phyloP scores from a whole-genome alignment of 2,329 filamentous ascomycete species.

The Thelonectria discophora region DNA sequence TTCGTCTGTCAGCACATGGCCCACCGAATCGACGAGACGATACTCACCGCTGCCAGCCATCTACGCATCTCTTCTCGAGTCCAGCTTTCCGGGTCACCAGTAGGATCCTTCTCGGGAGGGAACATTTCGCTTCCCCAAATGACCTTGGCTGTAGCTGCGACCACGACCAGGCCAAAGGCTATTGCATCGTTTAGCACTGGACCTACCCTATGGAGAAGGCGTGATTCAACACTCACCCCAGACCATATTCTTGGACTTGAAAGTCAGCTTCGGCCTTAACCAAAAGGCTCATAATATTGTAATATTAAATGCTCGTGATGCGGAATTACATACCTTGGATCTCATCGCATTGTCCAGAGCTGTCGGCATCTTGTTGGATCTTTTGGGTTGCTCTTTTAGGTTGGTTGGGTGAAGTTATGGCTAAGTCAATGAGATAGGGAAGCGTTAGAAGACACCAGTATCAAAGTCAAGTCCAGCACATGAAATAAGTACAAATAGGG shows the following conservation, averaged over 20 bases:
- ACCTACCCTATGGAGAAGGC: slow-evolving; percentile 33
- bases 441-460: too few species aligned
- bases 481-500: neutral
- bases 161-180: slow-evolving; percentile 85
- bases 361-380: slow-evolving; percentile 32
- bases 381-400: neutral
- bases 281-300: too few species aligned
- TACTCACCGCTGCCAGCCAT: slow-evolving; percentile 79
- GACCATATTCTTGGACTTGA: slow-evolving; percentile 67
- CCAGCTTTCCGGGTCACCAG: slow-evolving; percentile 76
- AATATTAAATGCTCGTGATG: neutral
- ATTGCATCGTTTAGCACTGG: slow-evolving; percentile 34
- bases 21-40: neutral
- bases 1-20: slow-evolving; percentile 32
- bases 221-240: slow-evolving; percentile 62
- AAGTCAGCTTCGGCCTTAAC: slow-evolving; percentile 14
- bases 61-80: slow-evolving; percentile 79
- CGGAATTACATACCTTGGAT: slow-evolving; percentile 34
- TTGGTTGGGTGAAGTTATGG: neutral
- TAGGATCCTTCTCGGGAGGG: slow-evolving; percentile 78
- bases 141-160: slow-evolving; percentile 81
- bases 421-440: too few species aligned
- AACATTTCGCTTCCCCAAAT: slow-evolving; percentile 91
- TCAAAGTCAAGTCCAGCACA: neutral
- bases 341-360: slow-evolving; percentile 37